Percentiles rank a stretch among this genome's conserved stretches.
Conservation (phyloP, 140 eudicot genomes). For the Flaveria floridana region DNA sequence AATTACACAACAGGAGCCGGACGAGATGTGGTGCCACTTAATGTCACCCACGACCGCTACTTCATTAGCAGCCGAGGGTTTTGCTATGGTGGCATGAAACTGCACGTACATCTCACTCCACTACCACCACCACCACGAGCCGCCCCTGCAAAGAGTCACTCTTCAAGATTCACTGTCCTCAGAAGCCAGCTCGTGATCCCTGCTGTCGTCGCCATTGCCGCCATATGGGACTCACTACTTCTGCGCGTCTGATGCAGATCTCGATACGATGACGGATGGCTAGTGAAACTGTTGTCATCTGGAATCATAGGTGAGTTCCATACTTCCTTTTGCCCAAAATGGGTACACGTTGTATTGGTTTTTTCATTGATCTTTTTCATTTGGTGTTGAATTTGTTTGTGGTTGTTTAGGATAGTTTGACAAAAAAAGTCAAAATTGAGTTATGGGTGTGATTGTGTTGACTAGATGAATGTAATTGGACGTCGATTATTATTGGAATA, state of each 20-base stretch:
- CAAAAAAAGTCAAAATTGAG: constrained; percentile 14
- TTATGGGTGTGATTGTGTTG: constrained; percentile 31
- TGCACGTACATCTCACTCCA: constrained; percentile 50
- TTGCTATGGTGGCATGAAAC: constrained; percentile 84
- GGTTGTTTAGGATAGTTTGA: constrained; percentile 4
- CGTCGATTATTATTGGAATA: constrained; percentile 23
- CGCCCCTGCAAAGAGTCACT: constrained; percentile 40
- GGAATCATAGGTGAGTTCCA: not conserved
- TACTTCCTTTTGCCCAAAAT: not conserved
- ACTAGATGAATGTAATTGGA: constrained; percentile 27
- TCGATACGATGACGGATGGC: not conserved
- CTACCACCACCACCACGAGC: constrained; percentile 74
- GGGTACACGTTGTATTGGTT: constrained; percentile 26
- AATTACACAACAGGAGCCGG: constrained; percentile 90
- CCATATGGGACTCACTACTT: constrained; percentile 64
- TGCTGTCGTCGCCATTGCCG: constrained; percentile 57
- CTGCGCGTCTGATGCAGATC: constrained; percentile 35
- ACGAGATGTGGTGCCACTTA: constrained; percentile 79
- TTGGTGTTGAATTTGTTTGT: constrained; percentile 34
- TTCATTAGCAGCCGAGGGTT: constrained; percentile 81
- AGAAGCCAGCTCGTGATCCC: constrained; percentile 58
- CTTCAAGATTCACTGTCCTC: constrained; percentile 39
- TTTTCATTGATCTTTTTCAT: not conserved
- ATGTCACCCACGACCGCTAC: constrained; percentile 63
- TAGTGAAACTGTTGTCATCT: not conserved